Percentiles rank a stretch among this genome's conserved stretches.
These are phyloP conservation scores for Pugionium cornutum DNA, from an alignment of 345 rosid genomes.

Conservation along the genomic window DNA sequence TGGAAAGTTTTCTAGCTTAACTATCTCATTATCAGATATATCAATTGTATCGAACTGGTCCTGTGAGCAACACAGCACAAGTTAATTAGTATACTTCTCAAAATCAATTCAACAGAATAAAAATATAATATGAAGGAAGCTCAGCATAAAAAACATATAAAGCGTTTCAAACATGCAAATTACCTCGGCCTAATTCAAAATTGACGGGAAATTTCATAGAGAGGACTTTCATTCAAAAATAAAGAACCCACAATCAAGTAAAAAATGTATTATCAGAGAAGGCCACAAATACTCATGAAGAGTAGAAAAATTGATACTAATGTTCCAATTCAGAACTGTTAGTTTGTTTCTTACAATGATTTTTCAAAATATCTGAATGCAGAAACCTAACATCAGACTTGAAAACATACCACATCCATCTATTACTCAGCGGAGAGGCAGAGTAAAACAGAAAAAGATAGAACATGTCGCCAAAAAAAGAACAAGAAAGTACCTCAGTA, in stretches of 20 bases:
- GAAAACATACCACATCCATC: not conserved
- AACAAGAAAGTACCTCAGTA: constrained; percentile 69
- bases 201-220: not conserved
- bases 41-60: constrained; percentile 98
- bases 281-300: not conserved
- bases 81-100: not conserved
- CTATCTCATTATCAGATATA: constrained; percentile 98
- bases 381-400: constrained; percentile 4
- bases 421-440: constrained; percentile 1
- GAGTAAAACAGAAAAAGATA: constrained; percentile 8
- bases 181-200: not conserved
- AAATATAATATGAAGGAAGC: not conserved
- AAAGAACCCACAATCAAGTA: not conserved
- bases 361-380: not conserved
- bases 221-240: constrained; percentile 2
- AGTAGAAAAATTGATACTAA: constrained; percentile 3
- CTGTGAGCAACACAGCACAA: constrained; percentile 47
- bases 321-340: not conserved
- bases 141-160: not conserved
- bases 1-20: constrained; percentile 94
- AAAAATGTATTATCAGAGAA: not conserved
- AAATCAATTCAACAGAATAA: not conserved
- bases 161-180: constrained; percentile 4
- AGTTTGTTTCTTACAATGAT: not conserved
- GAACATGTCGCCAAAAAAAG: not conserved